A percentile compares a stretch with the other conserved stretches of the same genome.
These are phyloP conservation scores for Euptelea pleiosperma DNA, from an alignment of 164 flowering plant genomes.

Conservation along the genomic window DNA sequence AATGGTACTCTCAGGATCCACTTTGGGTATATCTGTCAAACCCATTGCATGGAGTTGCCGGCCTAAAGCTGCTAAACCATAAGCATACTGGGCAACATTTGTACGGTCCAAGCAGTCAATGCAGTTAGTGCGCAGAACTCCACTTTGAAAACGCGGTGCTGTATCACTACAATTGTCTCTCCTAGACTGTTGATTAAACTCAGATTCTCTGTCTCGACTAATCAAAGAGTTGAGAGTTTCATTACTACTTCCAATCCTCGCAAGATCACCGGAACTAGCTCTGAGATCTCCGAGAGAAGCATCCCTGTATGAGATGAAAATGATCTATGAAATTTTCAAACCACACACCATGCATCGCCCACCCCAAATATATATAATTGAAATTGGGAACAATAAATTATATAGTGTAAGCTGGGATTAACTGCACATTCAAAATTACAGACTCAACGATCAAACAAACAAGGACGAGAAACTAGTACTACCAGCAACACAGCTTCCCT, in stretches of 20 bases:
- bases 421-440: background rate
- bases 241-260: slow-evolving; percentile 45
- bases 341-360: background rate
- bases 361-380: background rate
- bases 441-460: background rate
- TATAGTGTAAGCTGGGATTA: background rate
- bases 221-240: slow-evolving; percentile 42
- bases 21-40: slow-evolving; percentile 71
- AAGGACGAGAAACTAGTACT: background rate
- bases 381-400: background rate
- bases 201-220: slow-evolving; percentile 54
- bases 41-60: slow-evolving; percentile 94
- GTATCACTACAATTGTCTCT: slow-evolving; percentile 34
- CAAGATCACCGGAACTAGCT: slow-evolving; percentile 57
- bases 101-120: slow-evolving; percentile 98
- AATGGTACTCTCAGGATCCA: slow-evolving; percentile 83
- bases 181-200: slow-evolving; percentile 29
- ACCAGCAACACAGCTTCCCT: background rate
- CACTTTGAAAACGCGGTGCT: slow-evolving; percentile 73
- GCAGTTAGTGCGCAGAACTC: slow-evolving; percentile 94
- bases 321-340: background rate
- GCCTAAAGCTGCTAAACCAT: slow-evolving; percentile 89
- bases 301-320: slow-evolving; percentile 47
- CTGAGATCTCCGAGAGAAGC: slow-evolving; percentile 65
- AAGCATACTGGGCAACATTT: slow-evolving; percentile 98